A percentile compares a stretch with the other conserved stretches of the same genome.
Conservation (phyloP, 345 rosid genomes). For the Linum lewisii region DNA sequence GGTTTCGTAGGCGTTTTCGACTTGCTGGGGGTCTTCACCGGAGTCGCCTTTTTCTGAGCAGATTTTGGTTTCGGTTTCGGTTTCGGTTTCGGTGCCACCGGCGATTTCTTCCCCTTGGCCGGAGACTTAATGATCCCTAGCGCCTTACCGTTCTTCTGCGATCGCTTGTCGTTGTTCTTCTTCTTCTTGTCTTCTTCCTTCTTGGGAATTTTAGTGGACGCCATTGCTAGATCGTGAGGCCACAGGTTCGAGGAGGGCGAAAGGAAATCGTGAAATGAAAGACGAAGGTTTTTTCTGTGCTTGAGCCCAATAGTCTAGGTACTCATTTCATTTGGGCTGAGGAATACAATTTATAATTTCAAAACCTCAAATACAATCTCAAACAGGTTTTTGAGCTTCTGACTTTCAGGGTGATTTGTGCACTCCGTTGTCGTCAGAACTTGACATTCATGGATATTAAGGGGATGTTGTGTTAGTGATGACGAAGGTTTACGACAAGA, state of each 20-base stretch:
- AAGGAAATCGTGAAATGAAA: neutral
- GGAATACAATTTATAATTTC: no score
- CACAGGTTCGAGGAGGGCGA: neutral
- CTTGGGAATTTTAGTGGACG: slow-evolving; percentile 11
- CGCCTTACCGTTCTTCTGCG: neutral
- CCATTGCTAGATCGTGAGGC: slow-evolving; percentile 5
- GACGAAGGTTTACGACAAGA: no score
- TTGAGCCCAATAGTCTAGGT: no score
- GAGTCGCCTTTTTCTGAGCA: neutral
- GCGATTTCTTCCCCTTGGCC: neutral
- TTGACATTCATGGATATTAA: no score
- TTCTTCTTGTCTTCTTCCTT: slow-evolving; percentile 7
- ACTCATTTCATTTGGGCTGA: no score
- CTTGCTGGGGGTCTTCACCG: neutral
- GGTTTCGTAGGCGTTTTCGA: slow-evolving; percentile 2
- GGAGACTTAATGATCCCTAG: neutral
- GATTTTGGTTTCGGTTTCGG: neutral
- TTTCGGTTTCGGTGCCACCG: neutral
- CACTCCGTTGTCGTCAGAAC: no score
- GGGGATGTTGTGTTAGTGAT: no score
- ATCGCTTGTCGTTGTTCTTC: slow-evolving; percentile 1
- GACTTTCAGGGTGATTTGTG: no score
- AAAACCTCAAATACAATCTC: no score
- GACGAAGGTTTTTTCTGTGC: neutral
- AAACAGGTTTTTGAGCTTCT: no score